A percentile compares a stretch with the other conserved stretches of the same genome.
Conservation (phyloP, 148 eudicot species). For the Rhododendron mucronatum region DNA sequence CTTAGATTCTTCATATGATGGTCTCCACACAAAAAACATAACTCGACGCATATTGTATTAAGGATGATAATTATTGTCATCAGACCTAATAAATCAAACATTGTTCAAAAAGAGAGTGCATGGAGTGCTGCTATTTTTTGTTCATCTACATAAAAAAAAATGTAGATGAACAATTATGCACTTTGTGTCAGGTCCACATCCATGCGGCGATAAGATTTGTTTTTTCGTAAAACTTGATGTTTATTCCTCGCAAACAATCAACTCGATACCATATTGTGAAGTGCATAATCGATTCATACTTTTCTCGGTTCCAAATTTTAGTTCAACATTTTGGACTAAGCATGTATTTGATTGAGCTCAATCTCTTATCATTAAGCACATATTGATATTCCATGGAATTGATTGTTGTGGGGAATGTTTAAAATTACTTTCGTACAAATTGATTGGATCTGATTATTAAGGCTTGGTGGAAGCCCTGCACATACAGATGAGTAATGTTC, state of each 20-base stretch:
- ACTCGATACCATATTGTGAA: background rate
- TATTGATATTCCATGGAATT: background rate
- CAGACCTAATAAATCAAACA: too few relatives aligned
- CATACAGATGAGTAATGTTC: background rate
- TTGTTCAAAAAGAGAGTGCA: background rate
- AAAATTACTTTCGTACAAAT: background rate
- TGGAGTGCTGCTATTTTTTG: background rate
- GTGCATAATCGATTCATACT: background rate
- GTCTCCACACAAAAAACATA: background rate
- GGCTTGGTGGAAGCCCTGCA: background rate
- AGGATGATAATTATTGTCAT: background rate
- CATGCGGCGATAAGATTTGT: too few relatives aligned
- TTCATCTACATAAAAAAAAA: background rate
- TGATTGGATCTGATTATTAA: background rate
- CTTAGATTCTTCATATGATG: background rate
- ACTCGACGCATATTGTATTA: background rate
- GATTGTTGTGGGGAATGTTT: background rate
- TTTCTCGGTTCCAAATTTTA: background rate
- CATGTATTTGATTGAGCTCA: background rate
- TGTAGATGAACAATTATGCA: background rate
- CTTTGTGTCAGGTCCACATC: background rate
- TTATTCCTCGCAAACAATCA: background rate
- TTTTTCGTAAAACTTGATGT: background rate
- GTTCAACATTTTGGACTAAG: background rate
- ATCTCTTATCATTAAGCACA: background rate